Conservation (phyloP, 495 filamentous ascomycete species). For the Evansstolkia leycettana region DNA sequence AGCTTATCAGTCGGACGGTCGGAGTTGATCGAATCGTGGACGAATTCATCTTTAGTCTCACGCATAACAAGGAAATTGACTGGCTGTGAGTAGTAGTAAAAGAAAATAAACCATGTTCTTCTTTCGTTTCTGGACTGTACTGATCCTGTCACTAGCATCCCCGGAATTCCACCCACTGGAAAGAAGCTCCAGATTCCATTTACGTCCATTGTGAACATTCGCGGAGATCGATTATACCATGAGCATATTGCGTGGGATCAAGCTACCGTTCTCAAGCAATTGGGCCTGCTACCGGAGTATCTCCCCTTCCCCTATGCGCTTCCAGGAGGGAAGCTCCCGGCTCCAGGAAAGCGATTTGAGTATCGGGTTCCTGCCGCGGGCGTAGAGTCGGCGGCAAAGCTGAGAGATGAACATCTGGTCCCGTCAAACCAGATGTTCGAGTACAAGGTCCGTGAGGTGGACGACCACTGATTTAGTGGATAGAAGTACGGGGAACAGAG, state of each 20-base stretch:
- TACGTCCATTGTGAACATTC: slow-evolving; percentile 61
- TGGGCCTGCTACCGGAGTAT: slow-evolving; percentile 56
- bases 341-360: slow-evolving; percentile 36
- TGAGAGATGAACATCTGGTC: slow-evolving; percentile 44
- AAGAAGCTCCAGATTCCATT: slow-evolving; percentile 54
- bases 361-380: slow-evolving; percentile 60
- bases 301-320: slow-evolving; percentile 44
- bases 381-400: slow-evolving; percentile 48
- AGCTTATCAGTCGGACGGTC: slow-evolving; percentile 58
- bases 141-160: slow-evolving; percentile 25
- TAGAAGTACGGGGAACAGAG: too few relatives aligned
- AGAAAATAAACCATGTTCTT: too few relatives aligned
- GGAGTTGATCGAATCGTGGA: slow-evolving; percentile 47
- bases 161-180: slow-evolving; percentile 59
- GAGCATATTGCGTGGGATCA: slow-evolving; percentile 87
- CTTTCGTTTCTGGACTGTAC: too few relatives aligned
- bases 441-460: slow-evolving; percentile 15
- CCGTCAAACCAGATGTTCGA: slow-evolving; percentile 55
- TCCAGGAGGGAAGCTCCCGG: slow-evolving; percentile 23
- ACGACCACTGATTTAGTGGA: slow-evolving; percentile 6
- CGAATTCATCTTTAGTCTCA: slow-evolving; percentile 46
- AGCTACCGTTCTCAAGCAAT: slow-evolving; percentile 58
- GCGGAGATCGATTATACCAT: slow-evolving; percentile 63
- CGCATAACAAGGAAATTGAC: slow-evolving; percentile 53
- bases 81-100: too few relatives aligned